phyloP scores from a whole-genome alignment of 352 stramenopile species.

The Thraustotheca clavata region DNA sequence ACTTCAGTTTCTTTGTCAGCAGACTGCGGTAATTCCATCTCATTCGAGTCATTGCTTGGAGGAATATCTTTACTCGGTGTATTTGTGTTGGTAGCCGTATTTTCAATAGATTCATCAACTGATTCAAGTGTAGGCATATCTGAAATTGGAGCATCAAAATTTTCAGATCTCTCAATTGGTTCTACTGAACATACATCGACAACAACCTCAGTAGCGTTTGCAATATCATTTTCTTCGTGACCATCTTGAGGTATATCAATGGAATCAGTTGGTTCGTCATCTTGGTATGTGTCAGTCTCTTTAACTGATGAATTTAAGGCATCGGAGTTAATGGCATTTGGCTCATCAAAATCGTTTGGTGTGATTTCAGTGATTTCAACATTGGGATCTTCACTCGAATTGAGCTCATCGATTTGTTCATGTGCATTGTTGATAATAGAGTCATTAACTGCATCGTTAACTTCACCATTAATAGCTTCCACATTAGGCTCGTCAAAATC shows the following conservation, averaged over 20 bases:
- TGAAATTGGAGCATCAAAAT: background rate
- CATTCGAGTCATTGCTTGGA: too few relatives aligned
- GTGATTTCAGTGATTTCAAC: background rate
- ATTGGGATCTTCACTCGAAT: background rate
- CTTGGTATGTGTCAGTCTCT: background rate
- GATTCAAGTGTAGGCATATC: background rate
- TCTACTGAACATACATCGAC: background rate
- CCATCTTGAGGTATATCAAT: background rate
- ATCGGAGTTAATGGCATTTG: background rate
- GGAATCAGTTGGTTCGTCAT: background rate
- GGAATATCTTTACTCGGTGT: too few relatives aligned
- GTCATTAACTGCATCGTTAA: background rate
- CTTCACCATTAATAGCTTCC: background rate
- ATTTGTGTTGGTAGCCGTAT: too few relatives aligned
- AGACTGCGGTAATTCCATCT: too few relatives aligned
- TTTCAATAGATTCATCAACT: too few relatives aligned
- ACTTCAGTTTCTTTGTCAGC: background rate
- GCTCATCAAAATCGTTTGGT: background rate
- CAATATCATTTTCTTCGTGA: background rate
- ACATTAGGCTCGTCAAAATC: background rate
- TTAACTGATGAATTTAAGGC: too few relatives aligned
- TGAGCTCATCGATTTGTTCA: background rate
- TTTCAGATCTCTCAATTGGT: background rate
- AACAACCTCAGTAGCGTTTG: background rate
- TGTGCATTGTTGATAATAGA: background rate